These are phyloP conservation scores for Ogataea paradorogensis DNA, from an alignment of 805 yeast species.

Conservation along the genomic window DNA sequence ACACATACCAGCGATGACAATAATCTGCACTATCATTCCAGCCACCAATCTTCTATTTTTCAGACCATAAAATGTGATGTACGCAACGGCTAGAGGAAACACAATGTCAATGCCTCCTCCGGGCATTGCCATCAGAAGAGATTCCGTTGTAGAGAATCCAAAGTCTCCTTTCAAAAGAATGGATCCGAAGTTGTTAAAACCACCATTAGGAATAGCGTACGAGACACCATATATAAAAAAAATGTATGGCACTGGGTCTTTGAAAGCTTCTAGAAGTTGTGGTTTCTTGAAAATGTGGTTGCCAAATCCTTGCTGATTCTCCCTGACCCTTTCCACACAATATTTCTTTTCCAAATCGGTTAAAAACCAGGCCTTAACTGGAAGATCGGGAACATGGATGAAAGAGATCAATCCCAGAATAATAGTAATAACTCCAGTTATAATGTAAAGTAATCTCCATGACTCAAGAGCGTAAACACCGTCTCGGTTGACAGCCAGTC, in stretches of 20 bases:
- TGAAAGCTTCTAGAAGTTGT: conserved; percentile 52
- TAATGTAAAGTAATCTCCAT: conserved; percentile 59
- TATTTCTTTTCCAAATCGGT: conserved; percentile 42
- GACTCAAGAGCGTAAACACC: conserved; percentile 42
- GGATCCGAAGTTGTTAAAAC: conserved; percentile 42
- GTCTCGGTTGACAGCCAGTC: conserved; percentile 35
- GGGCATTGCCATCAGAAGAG: conserved; percentile 34
- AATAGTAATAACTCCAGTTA: conserved; percentile 57
- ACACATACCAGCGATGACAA: conserved; percentile 24
- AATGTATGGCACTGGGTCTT: conserved; percentile 48
- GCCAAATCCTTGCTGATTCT: conserved; percentile 60
- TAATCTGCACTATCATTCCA: neutral
- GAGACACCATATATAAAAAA: conserved; percentile 42
- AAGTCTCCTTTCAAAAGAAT: conserved; percentile 32
- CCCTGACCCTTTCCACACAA: conserved; percentile 55
- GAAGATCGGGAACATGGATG: conserved; percentile 50
- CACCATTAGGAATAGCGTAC: conserved; percentile 53
- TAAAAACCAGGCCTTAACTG: conserved; percentile 50
- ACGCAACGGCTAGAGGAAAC: conserved; percentile 32
- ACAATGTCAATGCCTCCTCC: conserved; percentile 32
- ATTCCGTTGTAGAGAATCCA: conserved; percentile 27
- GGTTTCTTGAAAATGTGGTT: conserved; percentile 48
- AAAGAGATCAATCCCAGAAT: conserved; percentile 40
- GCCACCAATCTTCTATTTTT: neutral
- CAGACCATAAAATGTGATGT: conserved; percentile 2